A percentile compares a stretch with the other conserved stretches of the same genome.
phyloP scores from a whole-genome alignment of 768 basidiomycete genomes.

The Tricholomella constricta region DNA sequence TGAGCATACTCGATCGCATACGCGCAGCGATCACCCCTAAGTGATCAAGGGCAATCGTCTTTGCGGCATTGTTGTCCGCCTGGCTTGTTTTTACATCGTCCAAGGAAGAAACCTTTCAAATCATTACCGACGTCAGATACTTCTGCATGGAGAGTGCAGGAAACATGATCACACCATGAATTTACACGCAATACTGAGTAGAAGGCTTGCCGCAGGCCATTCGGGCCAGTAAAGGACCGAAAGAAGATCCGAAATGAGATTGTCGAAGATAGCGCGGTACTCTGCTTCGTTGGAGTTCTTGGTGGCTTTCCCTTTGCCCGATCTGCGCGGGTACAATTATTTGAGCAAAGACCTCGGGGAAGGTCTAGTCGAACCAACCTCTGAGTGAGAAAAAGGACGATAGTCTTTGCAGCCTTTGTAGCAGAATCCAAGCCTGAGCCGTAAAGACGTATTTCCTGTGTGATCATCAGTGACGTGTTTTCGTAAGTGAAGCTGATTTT shows the following conservation, averaged over 20 bases:
- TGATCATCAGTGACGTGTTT: not conserved
- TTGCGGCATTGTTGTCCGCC: constrained; percentile 80
- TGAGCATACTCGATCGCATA: constrained; percentile 61
- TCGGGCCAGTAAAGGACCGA: constrained; percentile 93
- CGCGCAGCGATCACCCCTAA: constrained; percentile 90
- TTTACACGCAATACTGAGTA: constrained; percentile 78
- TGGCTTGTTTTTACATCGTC: constrained; percentile 75
- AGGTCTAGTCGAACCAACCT: constrained; percentile 34
- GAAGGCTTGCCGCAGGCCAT: constrained; percentile 90
- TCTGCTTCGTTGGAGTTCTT: constrained; percentile 95
- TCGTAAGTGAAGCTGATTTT: too few relatives aligned
- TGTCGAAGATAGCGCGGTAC: constrained; percentile 91
- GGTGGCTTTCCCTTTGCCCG: constrained; percentile 84
- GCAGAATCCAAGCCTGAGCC: constrained; percentile 76
- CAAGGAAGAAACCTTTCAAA: constrained; percentile 71
- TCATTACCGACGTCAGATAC: not conserved
- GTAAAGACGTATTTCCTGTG: constrained; percentile 75
- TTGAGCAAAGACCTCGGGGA: not conserved
- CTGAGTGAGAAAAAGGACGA: constrained; percentile 75
- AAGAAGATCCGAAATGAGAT: constrained; percentile 84
- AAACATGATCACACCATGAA: constrained; percentile 63
- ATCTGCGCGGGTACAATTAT: constrained; percentile 40
- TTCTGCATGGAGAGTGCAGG: not conserved
- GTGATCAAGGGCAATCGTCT: constrained; percentile 90
- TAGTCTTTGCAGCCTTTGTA: constrained; percentile 81